Evolutionary conservation across 2,329 filamentous ascomycete genomes (phyloP).

Genomic region (Chrysoporthe cubensis): DNA sequence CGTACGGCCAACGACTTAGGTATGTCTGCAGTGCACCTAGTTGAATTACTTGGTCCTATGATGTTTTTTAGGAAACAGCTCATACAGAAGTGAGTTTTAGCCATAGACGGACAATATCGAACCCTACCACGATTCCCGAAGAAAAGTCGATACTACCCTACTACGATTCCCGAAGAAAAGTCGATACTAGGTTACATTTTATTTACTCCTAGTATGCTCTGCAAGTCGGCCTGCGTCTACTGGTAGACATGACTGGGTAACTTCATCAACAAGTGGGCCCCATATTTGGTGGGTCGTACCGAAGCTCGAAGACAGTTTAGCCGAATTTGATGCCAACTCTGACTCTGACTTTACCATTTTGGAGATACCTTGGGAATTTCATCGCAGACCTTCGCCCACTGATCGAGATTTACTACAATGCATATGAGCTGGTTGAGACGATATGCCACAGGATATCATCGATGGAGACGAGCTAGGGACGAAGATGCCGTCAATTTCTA

Average conservation of each 20-base stretch:
- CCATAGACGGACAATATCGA: no score
- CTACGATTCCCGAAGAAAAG: neutral
- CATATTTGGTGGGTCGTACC: neutral
- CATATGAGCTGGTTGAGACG: conserved; percentile 17
- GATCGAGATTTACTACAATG: neutral
- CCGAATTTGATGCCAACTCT: neutral
- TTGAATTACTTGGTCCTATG: no score
- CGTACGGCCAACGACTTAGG: no score
- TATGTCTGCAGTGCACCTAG: no score
- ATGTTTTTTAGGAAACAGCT: no score
- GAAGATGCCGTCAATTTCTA: conserved; percentile 12
- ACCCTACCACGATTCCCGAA: no score
- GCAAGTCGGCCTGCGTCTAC: no score
- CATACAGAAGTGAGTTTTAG: no score
- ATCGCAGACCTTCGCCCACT: neutral
- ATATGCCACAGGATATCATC: conserved; percentile 23
- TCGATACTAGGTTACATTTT: neutral
- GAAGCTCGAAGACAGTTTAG: neutral
- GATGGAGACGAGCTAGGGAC: conserved; percentile 18
- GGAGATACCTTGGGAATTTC: no score
- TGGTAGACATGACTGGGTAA: neutral
- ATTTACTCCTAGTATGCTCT: neutral
- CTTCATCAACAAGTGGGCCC: neutral
- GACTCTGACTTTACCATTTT: neutral
- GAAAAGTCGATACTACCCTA: neutral